Base-by-base conservation (phyloP, 371 early-diverging fungal species). In the Mucor indicus region DNA sequence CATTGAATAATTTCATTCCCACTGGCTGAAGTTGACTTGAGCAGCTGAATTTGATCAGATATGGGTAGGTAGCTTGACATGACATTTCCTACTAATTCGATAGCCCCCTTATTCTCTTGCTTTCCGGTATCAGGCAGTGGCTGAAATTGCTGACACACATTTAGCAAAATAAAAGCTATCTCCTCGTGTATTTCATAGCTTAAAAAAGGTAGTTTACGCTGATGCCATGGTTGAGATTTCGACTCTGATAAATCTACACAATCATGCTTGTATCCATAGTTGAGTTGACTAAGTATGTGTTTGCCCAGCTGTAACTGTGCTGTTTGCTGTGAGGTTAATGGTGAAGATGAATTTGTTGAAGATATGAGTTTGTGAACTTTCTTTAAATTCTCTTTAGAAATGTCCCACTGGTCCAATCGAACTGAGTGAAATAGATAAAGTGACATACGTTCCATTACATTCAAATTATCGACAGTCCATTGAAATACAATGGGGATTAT, bases 401-500 rank as follows among this genome's bases (percentile, higher is more conserved):
- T 44, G 6, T 25, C 22, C 83, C 83, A 82, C 27, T 65, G 50
- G 6, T 64, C 48, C 9, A 82, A 29, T 1, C 70, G 69, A 13
- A 82, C 44, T 8, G 72, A 75, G 1, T 65, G 72, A 52, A 82
- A 82, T 7, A 82, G 47, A 37, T 77, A 80, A 9, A 78, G 57
- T 1, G 77, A 69, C 76, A 75, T 77, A 2, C 67, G 60, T 16
- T 72, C 73, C 64, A 82, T 77, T 0, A 53, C 53, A 6, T 57
- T 39, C 17, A 79, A 75, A 36, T 80, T 50, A 4, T 51, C 50
- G 12, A 57, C 66, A 1, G 78, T 73, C 69, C 77, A 75, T 1
- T 64, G 65, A 16, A 82, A 59, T 1, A 79, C 39, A 2, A 74
- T 53, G 0, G 79, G 73, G 0, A 77, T 61, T 4, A 64, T 49